Evolutionary conservation across 768 basidiomycete species (phyloP), one percentile per base, ranked within the genome.

Genomic region (Filobasidium floriforme): DNA sequence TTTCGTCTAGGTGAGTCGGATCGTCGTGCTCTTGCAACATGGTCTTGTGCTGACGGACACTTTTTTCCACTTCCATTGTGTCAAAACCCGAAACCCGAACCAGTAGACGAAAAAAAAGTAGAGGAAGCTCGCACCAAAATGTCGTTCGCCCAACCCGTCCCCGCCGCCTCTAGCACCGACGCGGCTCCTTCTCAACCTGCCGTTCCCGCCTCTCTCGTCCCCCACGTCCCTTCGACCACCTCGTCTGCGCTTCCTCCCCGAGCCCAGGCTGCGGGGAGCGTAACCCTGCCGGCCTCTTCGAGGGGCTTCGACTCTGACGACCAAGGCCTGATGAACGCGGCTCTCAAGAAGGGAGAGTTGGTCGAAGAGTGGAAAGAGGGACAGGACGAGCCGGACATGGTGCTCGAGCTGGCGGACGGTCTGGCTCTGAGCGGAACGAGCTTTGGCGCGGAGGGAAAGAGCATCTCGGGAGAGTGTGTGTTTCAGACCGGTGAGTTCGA

Each of bases 401-500:
- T 97, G 57, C 82, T 99, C 66, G 92, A 98, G 80, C 83, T 99
- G 68, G 84, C 84, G 59, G 94, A 98, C 80, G 94, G 93, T 2
- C 85, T 90, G 63, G 87, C 89, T 0, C 90, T 86, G 73, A 82
- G 88, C 65, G 96, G 96, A 41, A 87, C 89, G 77, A 91, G 89
- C 75, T 98, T 99, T 75, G 96, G 96, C 73, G 92, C 91, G 4
- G 84, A 90, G 72, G 85, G 84, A 55, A 93, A 91, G 80, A 92
- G 90, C 75, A 83, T 94, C 40, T 84, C 94, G 19, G 96, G 96
- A 73, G 96, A 99, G 85, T 98, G 96, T 79, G 96, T 99, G 75
- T 99, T 99, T 81, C 94, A 97, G 82, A 99, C 96, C 46, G 96
- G 96, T 93, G 75, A 77, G 88, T 72, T 19, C 44, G 19, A 26